Evolutionary conservation across 2,329 filamentous ascomycete species (phyloP), one percentile per base, ranked within the genome.

Genomic region (Ilyonectria robusta): DNA sequence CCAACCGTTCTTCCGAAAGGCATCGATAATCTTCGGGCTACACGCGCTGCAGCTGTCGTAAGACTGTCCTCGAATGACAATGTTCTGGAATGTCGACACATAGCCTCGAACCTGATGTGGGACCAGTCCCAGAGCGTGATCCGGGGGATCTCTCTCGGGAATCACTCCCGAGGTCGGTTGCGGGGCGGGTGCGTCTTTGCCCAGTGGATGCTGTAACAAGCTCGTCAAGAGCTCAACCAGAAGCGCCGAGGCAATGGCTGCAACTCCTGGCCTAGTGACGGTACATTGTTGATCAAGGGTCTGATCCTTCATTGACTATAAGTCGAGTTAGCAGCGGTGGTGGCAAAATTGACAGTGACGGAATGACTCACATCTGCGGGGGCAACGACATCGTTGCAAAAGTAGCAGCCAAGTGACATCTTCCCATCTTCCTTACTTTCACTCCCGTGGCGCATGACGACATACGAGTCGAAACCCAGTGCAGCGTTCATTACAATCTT

Each of bases 401-500:
- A 99, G 80, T 99, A 99, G 81, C 96, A 99, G 10, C 96, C 96
- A 29, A 98, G 85, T 29, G 93, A 90, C 58, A 89, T 84, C 60
- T 89, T 85, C n/a, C 83, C 86, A 11, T 88, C 84, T 57, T 85
- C 83, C 47, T 82, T 79, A 4, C 85, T 84, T 72, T 89, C 88
- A 6, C 94, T 86, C 1, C 96, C 96, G 80, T 99, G 96, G 63
- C 96, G 90, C 96, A 99, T 98, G 40, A 97, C 94, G 2, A 99
- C 94, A 75, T 94, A 99, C 0, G 94, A 96, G 81, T 99, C 96
- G 77, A 99, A 99, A 0, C 96, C 96, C 3, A 99, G 87, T 2
- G 96, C 96, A 8, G 95, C 94, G 79, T 98, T 99, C 88, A 99
- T 92, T 26, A 99, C 95, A 70, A 98, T 94, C 83, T 99, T 99